Conservation (phyloP, 1,284 basidiomycete species). For the Pseudozyma flocculosa region DNA sequence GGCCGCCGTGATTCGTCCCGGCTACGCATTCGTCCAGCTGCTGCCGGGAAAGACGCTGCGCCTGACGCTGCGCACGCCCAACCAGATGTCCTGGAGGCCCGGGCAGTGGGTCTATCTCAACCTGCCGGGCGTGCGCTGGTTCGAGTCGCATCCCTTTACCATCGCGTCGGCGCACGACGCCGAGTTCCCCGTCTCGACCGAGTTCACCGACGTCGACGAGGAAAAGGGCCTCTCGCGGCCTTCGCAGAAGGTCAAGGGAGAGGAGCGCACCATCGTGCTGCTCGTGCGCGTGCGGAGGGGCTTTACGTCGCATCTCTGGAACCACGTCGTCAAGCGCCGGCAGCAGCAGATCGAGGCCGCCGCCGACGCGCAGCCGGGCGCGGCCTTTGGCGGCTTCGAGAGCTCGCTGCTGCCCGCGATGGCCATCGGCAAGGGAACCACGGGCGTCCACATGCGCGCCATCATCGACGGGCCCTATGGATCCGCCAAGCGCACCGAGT, state of each 20-base stretch:
- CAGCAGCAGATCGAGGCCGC: slow-evolving; percentile 41
- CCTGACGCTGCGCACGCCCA: slow-evolving; percentile 68
- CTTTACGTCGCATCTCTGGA: slow-evolving; percentile 75
- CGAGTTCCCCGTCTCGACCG: slow-evolving; percentile 37
- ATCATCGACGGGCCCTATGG: slow-evolving; percentile 78
- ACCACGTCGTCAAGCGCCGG: slow-evolving; percentile 58
- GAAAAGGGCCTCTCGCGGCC: slow-evolving; percentile 18
- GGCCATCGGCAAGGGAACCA: slow-evolving; percentile 45
- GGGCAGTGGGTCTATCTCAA: slow-evolving; percentile 78
- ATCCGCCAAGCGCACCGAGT: slow-evolving; percentile 69
- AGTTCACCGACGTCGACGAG: slow-evolving; percentile 30
- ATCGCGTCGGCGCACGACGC: slow-evolving; percentile 69
- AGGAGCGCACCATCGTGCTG: slow-evolving; percentile 67
- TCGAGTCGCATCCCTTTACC: slow-evolving; percentile 80
- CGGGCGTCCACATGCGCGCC: slow-evolving; percentile 68
- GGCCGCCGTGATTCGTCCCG: slow-evolving; percentile 59
- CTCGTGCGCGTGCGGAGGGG: slow-evolving; percentile 75
- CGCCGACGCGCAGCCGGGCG: slow-evolving; percentile 36
- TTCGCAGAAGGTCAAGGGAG: slow-evolving; percentile 54
- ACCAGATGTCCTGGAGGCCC: slow-evolving; percentile 66
- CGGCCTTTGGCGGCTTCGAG: slow-evolving; percentile 25
- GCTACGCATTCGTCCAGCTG: slow-evolving; percentile 75
- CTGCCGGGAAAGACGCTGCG: slow-evolving; percentile 76
- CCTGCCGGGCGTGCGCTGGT: slow-evolving; percentile 69
- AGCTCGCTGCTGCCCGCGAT: slow-evolving; percentile 39